Evolutionary conservation across 257 asterid species (phyloP).

Genomic region (Avicennia marina): DNA sequence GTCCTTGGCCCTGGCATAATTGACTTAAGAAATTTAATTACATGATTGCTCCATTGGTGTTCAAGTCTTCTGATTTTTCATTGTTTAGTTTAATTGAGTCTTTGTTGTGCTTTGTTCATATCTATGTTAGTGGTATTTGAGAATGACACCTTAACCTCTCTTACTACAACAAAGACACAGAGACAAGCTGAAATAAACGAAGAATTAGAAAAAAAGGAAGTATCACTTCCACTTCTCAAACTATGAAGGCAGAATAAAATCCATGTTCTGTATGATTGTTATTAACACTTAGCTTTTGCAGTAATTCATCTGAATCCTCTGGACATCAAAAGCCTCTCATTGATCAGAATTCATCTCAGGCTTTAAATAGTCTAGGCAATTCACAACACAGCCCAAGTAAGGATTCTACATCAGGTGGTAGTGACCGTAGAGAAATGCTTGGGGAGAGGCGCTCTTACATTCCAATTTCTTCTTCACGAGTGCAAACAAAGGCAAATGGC

Average conservation of each 20-base stretch:
- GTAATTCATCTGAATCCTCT: constrained; percentile 42
- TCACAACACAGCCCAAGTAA: constrained; percentile 44
- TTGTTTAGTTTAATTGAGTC: not conserved
- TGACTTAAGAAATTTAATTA: not conserved
- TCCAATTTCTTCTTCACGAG: constrained; percentile 34
- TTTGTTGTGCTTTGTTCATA: not conserved
- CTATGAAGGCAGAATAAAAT: too few species aligned
- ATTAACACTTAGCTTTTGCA: constrained; percentile 20
- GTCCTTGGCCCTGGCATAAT: not conserved
- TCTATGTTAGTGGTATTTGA: too few species aligned
- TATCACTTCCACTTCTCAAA: not conserved
- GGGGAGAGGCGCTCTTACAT: constrained; percentile 43
- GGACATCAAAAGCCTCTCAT: constrained; percentile 44
- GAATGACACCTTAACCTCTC: too few species aligned
- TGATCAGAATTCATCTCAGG: constrained; percentile 42
- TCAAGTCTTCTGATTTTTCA: not conserved
- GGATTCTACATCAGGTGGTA: constrained; percentile 41
- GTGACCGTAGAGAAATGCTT: constrained; percentile 42
- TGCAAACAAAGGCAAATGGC: constrained; percentile 46
- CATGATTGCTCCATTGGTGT: too few species aligned
- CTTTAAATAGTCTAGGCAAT: constrained; percentile 36
- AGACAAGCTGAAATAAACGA: too few species aligned
- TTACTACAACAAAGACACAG: too few species aligned
- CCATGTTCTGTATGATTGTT: constrained; percentile 15
- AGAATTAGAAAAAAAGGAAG: not conserved